Percentiles rank a stretch among this genome's conserved stretches.
phyloP scores from a whole-genome alignment of 495 filamentous ascomycete genomes.

The Annulohypoxylon stygium region DNA sequence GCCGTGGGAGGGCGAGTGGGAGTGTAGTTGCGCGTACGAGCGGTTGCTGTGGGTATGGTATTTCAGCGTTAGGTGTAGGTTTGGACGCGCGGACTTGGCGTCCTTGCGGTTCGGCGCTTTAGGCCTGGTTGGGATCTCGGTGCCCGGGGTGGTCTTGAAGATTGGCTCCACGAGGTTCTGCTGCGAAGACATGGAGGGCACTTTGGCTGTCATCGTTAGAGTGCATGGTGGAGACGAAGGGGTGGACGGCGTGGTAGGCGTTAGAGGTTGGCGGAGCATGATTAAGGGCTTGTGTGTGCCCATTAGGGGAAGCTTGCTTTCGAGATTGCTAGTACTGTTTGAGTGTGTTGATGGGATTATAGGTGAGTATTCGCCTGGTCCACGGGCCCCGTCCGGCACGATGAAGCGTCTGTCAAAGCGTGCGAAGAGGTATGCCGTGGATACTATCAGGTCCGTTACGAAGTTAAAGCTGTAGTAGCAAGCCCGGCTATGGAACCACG shows the following conservation, averaged over 20 bases:
- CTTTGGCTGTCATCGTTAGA: neutral
- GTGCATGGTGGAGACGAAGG: neutral
- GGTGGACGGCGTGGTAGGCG: neutral
- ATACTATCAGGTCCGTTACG: constrained; percentile 75
- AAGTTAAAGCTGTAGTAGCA: constrained; percentile 88
- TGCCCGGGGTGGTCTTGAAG: constrained; percentile 30
- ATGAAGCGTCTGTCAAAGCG: constrained; percentile 81
- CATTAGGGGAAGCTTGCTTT: constrained; percentile 28
- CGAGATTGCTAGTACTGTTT: constrained; percentile 21
- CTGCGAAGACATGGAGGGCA: constrained; percentile 18
- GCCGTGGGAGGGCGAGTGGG: neutral
- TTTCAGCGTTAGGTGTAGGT: neutral
- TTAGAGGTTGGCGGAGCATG: constrained; percentile 2
- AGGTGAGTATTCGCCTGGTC: constrained; percentile 56
- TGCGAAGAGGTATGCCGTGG: constrained; percentile 71
- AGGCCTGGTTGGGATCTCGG: constrained; percentile 23
- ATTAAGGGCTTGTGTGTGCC: constrained; percentile 1
- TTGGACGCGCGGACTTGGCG: neutral
- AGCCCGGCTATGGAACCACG: constrained; percentile 75
- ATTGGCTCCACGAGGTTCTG: neutral
- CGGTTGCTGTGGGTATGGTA: constrained; percentile 1
- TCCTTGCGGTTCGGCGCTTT: constrained; percentile 13
- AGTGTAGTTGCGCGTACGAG: neutral
- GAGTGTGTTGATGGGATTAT: constrained; percentile 22
- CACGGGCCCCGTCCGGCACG: constrained; percentile 67